Evolutionary conservation across 2,329 filamentous ascomycete species (phyloP).

Genomic region (Ophiocordyceps camponoti-floridani): DNA sequence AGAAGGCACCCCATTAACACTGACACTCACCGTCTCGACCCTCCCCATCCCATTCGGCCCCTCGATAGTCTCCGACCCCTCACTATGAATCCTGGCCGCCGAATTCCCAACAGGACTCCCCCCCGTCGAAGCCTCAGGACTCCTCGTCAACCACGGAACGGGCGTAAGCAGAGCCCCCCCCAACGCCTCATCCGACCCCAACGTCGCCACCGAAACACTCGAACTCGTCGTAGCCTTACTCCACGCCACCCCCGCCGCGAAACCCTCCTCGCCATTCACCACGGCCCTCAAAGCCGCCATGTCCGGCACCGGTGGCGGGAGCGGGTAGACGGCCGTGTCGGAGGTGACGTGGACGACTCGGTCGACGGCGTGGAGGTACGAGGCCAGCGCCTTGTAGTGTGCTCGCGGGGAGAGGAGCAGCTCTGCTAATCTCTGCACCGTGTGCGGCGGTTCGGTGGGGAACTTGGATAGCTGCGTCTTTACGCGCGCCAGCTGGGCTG

Average conservation of each 20-base stretch:
- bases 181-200: slow-evolving; percentile 75
- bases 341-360: slow-evolving; percentile 83
- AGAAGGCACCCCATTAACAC: slow-evolving; percentile 49
- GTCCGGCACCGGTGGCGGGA: slow-evolving; percentile 49
- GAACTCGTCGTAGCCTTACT: slow-evolving; percentile 24
- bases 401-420: slow-evolving; percentile 57
- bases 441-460: slow-evolving; percentile 63
- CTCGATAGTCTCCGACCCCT: slow-evolving; percentile 65
- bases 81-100: slow-evolving; percentile 38
- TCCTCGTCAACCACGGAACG: slow-evolving; percentile 64
- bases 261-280: slow-evolving; percentile 1
- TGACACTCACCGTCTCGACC: slow-evolving; percentile 66
- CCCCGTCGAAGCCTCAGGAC: not conserved
- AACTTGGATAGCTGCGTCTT: slow-evolving; percentile 50
- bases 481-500: slow-evolving; percentile 43
- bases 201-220: slow-evolving; percentile 15
- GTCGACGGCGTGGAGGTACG: slow-evolving; percentile 82
- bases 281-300: slow-evolving; percentile 20
- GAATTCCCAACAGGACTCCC: too few species aligned
- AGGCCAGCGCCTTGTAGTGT: slow-evolving; percentile 66
- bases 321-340: slow-evolving; percentile 60
- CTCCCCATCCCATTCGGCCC: slow-evolving; percentile 63
- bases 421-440: slow-evolving; percentile 80
- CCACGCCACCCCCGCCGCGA: slow-evolving; percentile 24
- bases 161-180: slow-evolving; percentile 85